Evolutionary conservation across 352 stramenopile genomes (phyloP), one percentile per base, ranked within the genome.

Genomic region (Globisporangium emineosum): DNA sequence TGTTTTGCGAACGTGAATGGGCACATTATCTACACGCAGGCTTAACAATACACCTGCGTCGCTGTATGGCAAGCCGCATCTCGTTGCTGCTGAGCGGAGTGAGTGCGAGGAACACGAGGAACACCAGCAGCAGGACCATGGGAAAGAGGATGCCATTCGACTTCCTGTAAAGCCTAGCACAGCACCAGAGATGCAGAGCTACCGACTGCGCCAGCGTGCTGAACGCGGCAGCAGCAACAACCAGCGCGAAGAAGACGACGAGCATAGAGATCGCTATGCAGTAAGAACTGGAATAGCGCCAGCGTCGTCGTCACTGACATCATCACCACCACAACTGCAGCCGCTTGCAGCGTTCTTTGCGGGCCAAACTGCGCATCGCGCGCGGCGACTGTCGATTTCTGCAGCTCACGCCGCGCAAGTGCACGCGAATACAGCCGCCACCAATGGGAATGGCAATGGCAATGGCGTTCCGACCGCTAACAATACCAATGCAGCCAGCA

Each of bases 331-430:
- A 21, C 53, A 65, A n/a, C n/a, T n/a, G 27, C 60, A 68, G 43
- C 56, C 68, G 12, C 54, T 75, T n/a, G 68, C 68, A 7, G 65
- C 60, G 8, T 70, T 75, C 42, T 75, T 75, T 19, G 45, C 62
- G 12, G 45, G 66, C n/a, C 62, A 69, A 27, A 65, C 56, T 6
- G 61, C 30, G 25, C 60, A 71, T 27, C 57, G 52, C 6, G 55
- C 58, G n/a, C 64, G 67, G 8, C 51, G 60, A 10, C 45, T 66
- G 45, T 70, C 59, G 30, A 63, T 70, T n/a, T 62, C 60, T 1
- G 60, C 57, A 1, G 59, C 50, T 17, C 57, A 66, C 9, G 64
- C 51, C 5, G 59, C 71, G 49, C 30, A 78, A 67, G 43, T 60
- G 73, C 37, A 54, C 23, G 37, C 64, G 33, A 50, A 42, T 42